Base-by-base conservation (phyloP, 768 basidiomycete species). In the Gloeopeniophorella convolvens region DNA sequence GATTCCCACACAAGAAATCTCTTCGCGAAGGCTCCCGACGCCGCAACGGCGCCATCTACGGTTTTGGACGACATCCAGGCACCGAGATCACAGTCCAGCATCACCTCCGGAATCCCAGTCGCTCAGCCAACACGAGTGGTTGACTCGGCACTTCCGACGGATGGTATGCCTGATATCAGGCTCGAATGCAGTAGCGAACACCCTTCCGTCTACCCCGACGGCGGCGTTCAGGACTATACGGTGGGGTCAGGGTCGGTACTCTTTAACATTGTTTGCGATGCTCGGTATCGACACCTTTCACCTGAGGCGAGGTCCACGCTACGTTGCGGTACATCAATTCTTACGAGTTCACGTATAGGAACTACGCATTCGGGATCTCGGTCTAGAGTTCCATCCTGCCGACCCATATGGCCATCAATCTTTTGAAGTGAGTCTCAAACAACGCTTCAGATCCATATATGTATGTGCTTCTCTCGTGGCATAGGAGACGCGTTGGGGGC, bases 401-500 rank as follows among this genome's bases (percentile, higher is more conserved):
- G 5, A 28, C 27, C 24, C 24, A 28, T 5, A 16, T 42, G n/a
- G n/a, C n/a, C n/a, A n/a, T n/a, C n/a, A n/a, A n/a, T 42, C 41
- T 6, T 42, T n/a, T 9, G 41, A 42, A 24, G 41, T 42, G 26
- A 5, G n/a, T 42, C 1, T 16, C 12, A 39, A 21, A 13, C 11
- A 3, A 12, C 1, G 15, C 24, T 20, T 11, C 13, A 1, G 5
- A 20, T 37, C 0, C 23, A 37, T 13, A 20, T 9, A 11, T 20
- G 9, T 9, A 36, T 36, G 35, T 11, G 16, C 8, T 11, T 39
- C 24, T 3, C 37, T 40, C 16, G 12, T 2, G 12, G 11, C 16
- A 8, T 26, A 48, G 48, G 48, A 48, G 24, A 18, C 16, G 12
- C 48, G 48, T 32, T 48, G 23, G 32, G 31, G 32, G 15, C 11